phyloP scores from a whole-genome alignment of 2,329 filamentous ascomycete genomes.

The Orbilia ellipsospora region DNA sequence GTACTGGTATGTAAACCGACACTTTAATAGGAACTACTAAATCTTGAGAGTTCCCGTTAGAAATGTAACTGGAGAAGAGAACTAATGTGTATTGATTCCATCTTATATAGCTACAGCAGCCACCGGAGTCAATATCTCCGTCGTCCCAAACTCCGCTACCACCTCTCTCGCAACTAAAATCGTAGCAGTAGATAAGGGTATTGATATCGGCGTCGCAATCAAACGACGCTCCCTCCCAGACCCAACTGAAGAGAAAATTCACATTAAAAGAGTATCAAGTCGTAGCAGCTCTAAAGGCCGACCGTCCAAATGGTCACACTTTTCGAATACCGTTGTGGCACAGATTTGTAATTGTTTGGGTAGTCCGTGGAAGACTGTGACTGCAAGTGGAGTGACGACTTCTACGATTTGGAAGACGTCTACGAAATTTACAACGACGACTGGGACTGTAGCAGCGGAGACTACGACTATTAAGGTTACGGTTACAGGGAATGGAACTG shows the following conservation, averaged over 20 bases:
- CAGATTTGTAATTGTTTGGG: conserved; percentile 30
- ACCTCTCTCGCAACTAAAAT: no score
- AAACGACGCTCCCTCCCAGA: not conserved
- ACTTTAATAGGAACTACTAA: no score
- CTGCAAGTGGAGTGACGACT: conserved; percentile 14
- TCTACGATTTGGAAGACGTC: conserved; percentile 14
- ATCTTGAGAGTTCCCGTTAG: not conserved
- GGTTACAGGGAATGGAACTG: conserved; percentile 13
- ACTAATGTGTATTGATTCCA: no score
- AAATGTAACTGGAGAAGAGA: not conserved
- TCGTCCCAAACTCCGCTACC: no score
- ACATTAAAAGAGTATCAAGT: no score
- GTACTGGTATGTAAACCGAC: not conserved
- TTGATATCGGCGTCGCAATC: no score
- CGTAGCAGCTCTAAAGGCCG: not conserved
- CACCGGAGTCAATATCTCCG: no score
- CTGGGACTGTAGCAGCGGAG: not conserved
- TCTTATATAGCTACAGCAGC: no score
- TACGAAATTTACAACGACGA: conserved; percentile 5
- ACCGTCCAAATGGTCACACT: conserved; percentile 14
- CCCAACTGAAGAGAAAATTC: not conserved
- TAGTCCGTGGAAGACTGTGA: conserved; percentile 32
- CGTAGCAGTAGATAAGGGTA: no score
- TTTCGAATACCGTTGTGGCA: conserved; percentile 9
- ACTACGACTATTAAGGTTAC: conserved; percentile 16